These are phyloP conservation scores for Erodium trifolium DNA, from an alignment of 441 rosid genomes.

Conservation along the genomic window DNA sequence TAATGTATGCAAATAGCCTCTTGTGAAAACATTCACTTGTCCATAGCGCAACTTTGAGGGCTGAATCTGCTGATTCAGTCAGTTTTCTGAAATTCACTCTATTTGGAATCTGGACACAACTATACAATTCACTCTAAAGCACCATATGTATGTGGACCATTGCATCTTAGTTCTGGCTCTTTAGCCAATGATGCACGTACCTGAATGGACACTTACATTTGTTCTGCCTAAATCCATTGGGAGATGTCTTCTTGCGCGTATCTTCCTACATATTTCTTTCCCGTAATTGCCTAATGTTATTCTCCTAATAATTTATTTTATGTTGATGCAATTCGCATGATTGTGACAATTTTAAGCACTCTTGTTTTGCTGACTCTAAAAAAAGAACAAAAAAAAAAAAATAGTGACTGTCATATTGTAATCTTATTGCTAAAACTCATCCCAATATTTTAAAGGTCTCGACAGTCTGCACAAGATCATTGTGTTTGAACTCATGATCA, in stretches of 20 bases:
- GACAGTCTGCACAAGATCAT: not conserved
- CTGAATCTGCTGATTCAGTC: not conserved
- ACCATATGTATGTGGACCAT: not conserved
- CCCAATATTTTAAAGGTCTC: not conserved
- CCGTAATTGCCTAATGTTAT: not conserved
- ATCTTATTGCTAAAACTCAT: not conserved
- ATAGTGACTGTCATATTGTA: not conserved
- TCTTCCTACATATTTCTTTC: not conserved
- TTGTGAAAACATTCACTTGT: not conserved
- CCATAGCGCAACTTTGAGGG: not conserved
- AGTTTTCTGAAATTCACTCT: not conserved
- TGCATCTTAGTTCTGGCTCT: not conserved
- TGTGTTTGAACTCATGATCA: not conserved
- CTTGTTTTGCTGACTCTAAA: slow-evolving; percentile 4
- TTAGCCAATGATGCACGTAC: not conserved
- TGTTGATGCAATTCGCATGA: not conserved
- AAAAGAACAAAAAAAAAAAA: not conserved
- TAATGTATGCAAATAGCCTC: not conserved
- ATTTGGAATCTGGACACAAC: not conserved
- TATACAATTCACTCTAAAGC: not conserved
- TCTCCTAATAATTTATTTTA: not conserved
- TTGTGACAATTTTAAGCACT: not conserved
- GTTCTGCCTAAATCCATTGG: not conserved
- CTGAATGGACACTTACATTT: not conserved
- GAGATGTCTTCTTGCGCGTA: not conserved